phyloP scores from a whole-genome alignment of 1,139 yeast species.

The Fermentozyma sake region DNA sequence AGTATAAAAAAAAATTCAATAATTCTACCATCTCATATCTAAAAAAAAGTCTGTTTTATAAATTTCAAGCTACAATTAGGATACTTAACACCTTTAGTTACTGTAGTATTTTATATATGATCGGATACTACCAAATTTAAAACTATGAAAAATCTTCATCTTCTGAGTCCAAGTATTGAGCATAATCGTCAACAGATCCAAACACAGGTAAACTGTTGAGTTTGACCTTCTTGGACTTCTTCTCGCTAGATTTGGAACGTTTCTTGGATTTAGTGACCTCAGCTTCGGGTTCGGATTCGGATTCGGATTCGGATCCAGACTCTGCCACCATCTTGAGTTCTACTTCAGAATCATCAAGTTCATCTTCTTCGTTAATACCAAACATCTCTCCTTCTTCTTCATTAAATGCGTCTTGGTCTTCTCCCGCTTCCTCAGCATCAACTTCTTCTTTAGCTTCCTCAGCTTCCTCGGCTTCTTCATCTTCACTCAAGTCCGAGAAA shows the following conservation, averaged over 20 bases:
- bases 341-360: conserved; percentile 32
- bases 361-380: conserved; percentile 34
- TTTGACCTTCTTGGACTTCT: conserved; percentile 52
- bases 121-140: too few relatives aligned
- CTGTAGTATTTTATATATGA: too few relatives aligned
- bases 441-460: conserved; percentile 26
- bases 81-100: too few relatives aligned
- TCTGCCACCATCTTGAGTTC: conserved; percentile 19
- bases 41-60: too few relatives aligned
- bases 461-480: conserved; percentile 21
- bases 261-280: conserved; percentile 15
- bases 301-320: conserved; percentile 12
- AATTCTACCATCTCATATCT: too few relatives aligned
- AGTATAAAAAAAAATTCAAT: too few relatives aligned
- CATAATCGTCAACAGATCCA: conserved; percentile 88
- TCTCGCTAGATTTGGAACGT: conserved; percentile 17
- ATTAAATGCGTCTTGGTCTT: conserved; percentile 19
- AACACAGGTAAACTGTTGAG: conserved; percentile 73
- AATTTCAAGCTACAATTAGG: too few relatives aligned
- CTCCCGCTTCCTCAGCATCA: conserved; percentile 19
- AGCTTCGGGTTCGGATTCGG: conserved; percentile 7
- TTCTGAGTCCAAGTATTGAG: conserved; percentile 65
- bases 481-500: conserved; percentile 31
- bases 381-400: conserved; percentile 22
- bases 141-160: conserved; percentile 41